phyloP scores from a whole-genome alignment of 805 yeast species.

The Ogataea nonfermentans region DNA sequence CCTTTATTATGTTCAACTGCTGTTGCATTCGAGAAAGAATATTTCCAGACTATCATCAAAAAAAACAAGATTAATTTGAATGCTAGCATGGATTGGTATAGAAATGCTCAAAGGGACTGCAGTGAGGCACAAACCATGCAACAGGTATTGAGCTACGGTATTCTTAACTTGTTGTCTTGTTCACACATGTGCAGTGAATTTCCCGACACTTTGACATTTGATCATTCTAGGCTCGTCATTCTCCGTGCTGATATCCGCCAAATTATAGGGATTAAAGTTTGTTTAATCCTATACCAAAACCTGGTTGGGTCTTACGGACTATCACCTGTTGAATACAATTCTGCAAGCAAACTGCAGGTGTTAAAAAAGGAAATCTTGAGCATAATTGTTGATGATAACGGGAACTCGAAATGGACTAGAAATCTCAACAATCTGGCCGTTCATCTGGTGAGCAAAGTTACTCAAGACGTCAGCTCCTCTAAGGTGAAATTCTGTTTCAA shows the following conservation, averaged over 20 bases:
- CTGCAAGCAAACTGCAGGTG: conserved; percentile 40
- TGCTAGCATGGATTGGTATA: conserved; percentile 68
- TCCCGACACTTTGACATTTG: conserved; percentile 82
- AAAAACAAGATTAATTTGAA: conserved; percentile 59
- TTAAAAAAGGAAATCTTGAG: conserved; percentile 73
- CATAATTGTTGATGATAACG: conserved; percentile 80
- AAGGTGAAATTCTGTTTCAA: conserved; percentile 63
- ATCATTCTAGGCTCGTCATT: conserved; percentile 73
- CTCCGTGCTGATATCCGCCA: conserved; percentile 85
- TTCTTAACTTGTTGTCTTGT: conserved; percentile 67
- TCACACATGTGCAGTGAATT: conserved; percentile 78
- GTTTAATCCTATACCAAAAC: conserved; percentile 71
- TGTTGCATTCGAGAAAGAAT: conserved; percentile 83
- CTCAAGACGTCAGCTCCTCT: conserved; percentile 32
- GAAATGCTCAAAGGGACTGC: conserved; percentile 30
- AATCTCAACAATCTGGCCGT: conserved; percentile 71
- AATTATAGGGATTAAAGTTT: conserved; percentile 74
- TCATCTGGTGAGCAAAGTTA: conserved; percentile 51
- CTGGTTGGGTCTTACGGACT: conserved; percentile 41
- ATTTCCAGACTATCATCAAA: conserved; percentile 53
- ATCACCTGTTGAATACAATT: conserved; percentile 34
- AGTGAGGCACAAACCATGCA: conserved; percentile 19
- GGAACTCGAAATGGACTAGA: conserved; percentile 87
- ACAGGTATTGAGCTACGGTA: conserved; percentile 46
- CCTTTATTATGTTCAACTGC: conserved; percentile 86